phyloP scores from a whole-genome alignment of 257 asterid species.

The Nicotiana knightiana region DNA sequence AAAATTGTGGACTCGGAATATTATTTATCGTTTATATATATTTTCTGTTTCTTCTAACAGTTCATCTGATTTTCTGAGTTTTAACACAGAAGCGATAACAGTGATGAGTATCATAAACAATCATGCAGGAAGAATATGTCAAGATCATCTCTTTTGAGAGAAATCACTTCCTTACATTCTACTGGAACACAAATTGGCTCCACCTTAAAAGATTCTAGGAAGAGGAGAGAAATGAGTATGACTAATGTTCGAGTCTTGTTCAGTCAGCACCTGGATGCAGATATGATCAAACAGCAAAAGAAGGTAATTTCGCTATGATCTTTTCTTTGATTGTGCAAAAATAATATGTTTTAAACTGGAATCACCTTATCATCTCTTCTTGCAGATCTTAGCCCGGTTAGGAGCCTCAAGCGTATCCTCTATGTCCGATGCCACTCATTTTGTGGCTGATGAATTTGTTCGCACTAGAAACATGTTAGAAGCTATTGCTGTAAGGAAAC shows the following conservation, averaged over 20 bases:
- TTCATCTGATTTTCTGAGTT: too few species aligned
- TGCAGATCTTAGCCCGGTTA: constrained; percentile 63
- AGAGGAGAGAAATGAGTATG: constrained; percentile 77
- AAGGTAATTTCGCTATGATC: constrained; percentile 38
- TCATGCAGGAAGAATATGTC: constrained; percentile 55
- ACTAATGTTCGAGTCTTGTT: constrained; percentile 62
- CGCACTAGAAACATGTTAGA: constrained; percentile 94
- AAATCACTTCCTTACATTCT: constrained; percentile 29
- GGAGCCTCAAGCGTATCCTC: constrained; percentile 69
- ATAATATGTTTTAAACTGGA: constrained; percentile 12
- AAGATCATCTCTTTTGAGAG: constrained; percentile 48
- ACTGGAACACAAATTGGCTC: constrained; percentile 23
- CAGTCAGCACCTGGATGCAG: constrained; percentile 85
- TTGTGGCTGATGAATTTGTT: constrained; percentile 82
- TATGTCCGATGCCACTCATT: constrained; percentile 86
- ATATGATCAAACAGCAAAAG: constrained; percentile 65
- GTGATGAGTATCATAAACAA: constrained; percentile 79
- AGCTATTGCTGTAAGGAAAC: constrained; percentile 90
- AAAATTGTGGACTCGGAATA: too few species aligned
- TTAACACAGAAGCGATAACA: too few species aligned
- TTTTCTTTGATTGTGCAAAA: background rate
- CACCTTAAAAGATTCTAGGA: constrained; percentile 48
- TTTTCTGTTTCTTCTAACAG: too few species aligned
- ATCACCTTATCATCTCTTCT: constrained; percentile 11
- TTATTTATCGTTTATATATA: too few species aligned